These are phyloP conservation scores for Dothistroma pini DNA, from an alignment of 2,329 filamentous ascomycete species.

Conservation along the genomic window DNA sequence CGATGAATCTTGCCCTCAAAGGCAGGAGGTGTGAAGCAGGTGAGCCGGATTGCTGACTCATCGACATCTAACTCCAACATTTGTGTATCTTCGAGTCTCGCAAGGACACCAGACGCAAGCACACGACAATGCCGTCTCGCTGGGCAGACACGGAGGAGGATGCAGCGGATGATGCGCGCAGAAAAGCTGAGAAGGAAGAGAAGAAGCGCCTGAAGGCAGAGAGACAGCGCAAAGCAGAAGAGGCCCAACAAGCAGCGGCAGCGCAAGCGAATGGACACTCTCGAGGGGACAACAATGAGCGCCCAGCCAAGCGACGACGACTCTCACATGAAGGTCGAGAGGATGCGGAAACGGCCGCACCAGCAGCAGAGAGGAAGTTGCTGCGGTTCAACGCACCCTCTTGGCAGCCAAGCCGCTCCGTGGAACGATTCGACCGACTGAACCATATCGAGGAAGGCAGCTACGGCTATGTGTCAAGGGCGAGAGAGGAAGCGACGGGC, in stretches of 20 bases:
- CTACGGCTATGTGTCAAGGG: constrained; percentile 90
- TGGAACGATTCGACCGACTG: constrained; percentile 84
- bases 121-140: constrained; percentile 55
- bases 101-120: background rate
- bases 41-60: background rate
- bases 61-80: background rate
- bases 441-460: constrained; percentile 98
- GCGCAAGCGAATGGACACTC: constrained; percentile 30
- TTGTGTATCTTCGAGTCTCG: background rate
- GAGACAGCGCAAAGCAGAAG: constrained; percentile 68
- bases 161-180: constrained; percentile 65
- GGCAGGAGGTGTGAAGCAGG: too few species aligned
- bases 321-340: constrained; percentile 50
- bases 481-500: constrained; percentile 67
- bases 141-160: constrained; percentile 88
- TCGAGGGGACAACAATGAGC: constrained; percentile 25
- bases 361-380: constrained; percentile 51
- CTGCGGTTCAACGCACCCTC: constrained; percentile 66
- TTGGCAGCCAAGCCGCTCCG: constrained; percentile 71
- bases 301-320: constrained; percentile 59
- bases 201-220: constrained; percentile 81
- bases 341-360: constrained; percentile 29
- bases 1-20: too few species aligned
- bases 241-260: constrained; percentile 38
- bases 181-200: constrained; percentile 80